These are phyloP conservation scores for Hydnomerulius pinastri DNA, from an alignment of 768 basidiomycete genomes.

Conservation along the genomic window DNA sequence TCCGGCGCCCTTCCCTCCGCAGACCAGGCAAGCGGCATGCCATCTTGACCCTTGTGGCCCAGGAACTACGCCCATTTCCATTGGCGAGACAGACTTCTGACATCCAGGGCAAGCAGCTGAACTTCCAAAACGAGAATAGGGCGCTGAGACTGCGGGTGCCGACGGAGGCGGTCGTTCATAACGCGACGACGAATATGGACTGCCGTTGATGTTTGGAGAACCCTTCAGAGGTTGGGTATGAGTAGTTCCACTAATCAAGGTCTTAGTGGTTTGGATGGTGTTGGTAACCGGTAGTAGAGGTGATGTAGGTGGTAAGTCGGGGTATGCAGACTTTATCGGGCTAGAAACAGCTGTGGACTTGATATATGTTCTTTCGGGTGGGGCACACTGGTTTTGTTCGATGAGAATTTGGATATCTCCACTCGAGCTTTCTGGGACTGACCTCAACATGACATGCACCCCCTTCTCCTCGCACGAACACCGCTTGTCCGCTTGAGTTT, in stretches of 20 bases:
- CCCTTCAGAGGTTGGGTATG: conserved; percentile 13
- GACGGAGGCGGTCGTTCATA: conserved; percentile 26
- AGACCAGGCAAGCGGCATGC: conserved; percentile 78
- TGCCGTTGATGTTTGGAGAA: conserved; percentile 13
- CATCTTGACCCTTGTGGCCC: conserved; percentile 82
- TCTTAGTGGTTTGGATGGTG: conserved; percentile 13
- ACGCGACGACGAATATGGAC: conserved; percentile 31
- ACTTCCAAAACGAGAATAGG: conserved; percentile 35
- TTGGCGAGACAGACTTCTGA: conserved; percentile 67
- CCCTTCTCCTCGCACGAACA: conserved; percentile 65
- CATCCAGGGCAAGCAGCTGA: conserved; percentile 74
- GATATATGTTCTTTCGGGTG: conserved; percentile 33
- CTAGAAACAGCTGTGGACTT: conserved; percentile 14
- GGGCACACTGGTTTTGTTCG: conserved; percentile 40
- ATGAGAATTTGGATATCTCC: conserved; percentile 7
- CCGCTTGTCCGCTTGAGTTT: conserved; percentile 57
- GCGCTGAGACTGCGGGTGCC: conserved; percentile 14
- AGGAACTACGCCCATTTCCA: conserved; percentile 85
- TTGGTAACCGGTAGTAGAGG: conserved; percentile 23
- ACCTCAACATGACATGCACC: conserved; percentile 73
- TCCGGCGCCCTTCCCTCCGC: conserved; percentile 64
- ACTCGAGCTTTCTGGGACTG: conserved; percentile 5
- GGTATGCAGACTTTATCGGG: conserved; percentile 10
- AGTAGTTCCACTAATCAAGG: not conserved
- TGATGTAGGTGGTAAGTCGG: conserved; percentile 14